phyloP scores from a whole-genome alignment of 768 basidiomycete genomes.

The Lactarius hengduanensis region DNA sequence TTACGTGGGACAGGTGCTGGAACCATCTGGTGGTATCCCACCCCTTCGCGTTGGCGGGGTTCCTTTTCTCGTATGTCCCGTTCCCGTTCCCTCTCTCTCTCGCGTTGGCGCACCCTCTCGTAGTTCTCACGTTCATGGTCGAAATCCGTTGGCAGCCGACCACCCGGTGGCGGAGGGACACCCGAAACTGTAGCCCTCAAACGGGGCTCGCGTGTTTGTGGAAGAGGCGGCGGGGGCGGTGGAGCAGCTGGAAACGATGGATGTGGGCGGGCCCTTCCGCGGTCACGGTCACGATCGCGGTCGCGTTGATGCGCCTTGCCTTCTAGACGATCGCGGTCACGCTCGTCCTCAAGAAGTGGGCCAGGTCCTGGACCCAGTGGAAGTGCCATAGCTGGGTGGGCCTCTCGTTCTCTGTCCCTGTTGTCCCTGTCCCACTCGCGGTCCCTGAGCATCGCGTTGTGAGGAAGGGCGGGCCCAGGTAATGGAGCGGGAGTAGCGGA shows the following conservation, averaged over 20 bases:
- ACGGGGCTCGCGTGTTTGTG: constrained; percentile 21
- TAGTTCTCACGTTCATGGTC: constrained; percentile 33
- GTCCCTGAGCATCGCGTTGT: constrained; percentile 15
- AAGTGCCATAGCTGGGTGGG: constrained; percentile 16
- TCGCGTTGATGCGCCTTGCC: constrained; percentile 19
- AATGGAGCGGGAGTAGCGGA: constrained; percentile 23
- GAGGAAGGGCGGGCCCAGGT: constrained; percentile 19
- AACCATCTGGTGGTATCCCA: constrained; percentile 27
- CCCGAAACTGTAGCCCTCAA: constrained; percentile 13
- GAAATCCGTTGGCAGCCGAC: constrained; percentile 34
- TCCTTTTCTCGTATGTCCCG: constrained; percentile 29
- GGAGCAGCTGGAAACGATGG: constrained; percentile 16
- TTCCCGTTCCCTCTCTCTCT: constrained; percentile 30
- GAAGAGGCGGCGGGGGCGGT: constrained; percentile 19
- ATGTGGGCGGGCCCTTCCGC: constrained; percentile 30
- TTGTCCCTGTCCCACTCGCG: constrained; percentile 24
- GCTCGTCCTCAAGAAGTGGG: constrained; percentile 27
- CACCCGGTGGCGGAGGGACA: constrained; percentile 22
- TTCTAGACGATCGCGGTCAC: constrained; percentile 27
- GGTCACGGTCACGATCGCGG: constrained; percentile 29
- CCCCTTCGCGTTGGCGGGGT: constrained; percentile 31
- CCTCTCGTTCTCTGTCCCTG: constrained; percentile 30
- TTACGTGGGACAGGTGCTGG: constrained; percentile 24
- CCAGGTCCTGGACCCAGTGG: constrained; percentile 12
- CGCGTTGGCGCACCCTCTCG: constrained; percentile 32